These are phyloP conservation scores for Bipolaris zeicola DNA, from an alignment of 2,329 filamentous ascomycete genomes.

Conservation along the genomic window DNA sequence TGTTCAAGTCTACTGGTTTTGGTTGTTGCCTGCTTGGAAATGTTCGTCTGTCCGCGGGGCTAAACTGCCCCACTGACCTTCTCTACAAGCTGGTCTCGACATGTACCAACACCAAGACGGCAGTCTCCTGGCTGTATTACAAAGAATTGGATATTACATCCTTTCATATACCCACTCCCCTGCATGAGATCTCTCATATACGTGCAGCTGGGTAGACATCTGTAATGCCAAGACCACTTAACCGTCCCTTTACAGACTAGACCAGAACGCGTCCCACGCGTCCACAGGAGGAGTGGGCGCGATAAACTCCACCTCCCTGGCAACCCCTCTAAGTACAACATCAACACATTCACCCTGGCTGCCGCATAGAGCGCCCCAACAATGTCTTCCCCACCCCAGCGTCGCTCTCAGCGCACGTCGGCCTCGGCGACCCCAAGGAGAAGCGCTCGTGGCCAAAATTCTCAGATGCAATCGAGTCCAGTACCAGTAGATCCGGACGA, in stretches of 20 bases:
- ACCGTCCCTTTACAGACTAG: conserved; percentile 17
- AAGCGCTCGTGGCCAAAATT: conserved; percentile 59
- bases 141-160: background rate
- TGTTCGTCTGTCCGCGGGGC: conserved; percentile 27
- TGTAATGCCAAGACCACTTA: conserved; percentile 16
- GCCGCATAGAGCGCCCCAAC: conserved; percentile 14
- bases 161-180: background rate
- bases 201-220: background rate
- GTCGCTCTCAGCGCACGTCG: conserved; percentile 61
- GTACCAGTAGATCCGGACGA: conserved; percentile 49
- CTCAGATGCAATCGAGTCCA: conserved; percentile 61
- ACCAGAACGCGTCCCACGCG: conserved; percentile 32
- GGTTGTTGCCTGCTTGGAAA: conserved; percentile 19
- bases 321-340: conserved; percentile 15
- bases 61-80: conserved; percentile 12
- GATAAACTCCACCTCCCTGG: conserved; percentile 23
- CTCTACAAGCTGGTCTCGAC: conserved; percentile 1
- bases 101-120: background rate
- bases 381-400: conserved; percentile 68
- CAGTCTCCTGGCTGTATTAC: background rate
- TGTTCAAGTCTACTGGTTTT: background rate
- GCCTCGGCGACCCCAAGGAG: conserved; percentile 62
- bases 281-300: conserved; percentile 24
- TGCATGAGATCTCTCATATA: background rate
- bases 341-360: conserved; percentile 8